Percentiles rank a stretch among this genome's conserved stretches.
These are phyloP conservation scores for Cladosporium velox DNA, from an alignment of 2,329 filamentous ascomycete genomes.

Conservation along the genomic window DNA sequence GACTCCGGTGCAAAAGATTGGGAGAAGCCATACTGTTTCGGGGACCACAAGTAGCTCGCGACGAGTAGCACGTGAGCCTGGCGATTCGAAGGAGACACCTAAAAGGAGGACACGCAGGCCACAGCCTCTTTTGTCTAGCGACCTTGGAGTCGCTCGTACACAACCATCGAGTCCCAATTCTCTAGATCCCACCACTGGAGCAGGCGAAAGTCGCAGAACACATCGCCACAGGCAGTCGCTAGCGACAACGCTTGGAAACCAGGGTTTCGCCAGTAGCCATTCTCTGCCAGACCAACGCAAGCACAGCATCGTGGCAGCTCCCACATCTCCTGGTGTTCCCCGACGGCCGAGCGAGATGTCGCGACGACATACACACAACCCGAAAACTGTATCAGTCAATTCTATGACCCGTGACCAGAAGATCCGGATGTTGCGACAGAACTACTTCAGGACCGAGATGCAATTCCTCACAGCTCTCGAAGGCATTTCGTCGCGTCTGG, in stretches of 20 bases:
- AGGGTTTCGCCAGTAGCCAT: constrained; percentile 36
- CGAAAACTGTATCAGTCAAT: constrained; percentile 59
- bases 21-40: constrained; percentile 70
- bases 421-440: constrained; percentile 70
- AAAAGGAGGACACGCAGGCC: constrained; percentile 39
- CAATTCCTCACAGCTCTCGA: constrained; percentile 79
- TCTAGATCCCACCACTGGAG: neutral
- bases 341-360: constrained; percentile 39
- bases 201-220: neutral
- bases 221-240: constrained; percentile 43
- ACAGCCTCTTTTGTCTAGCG: constrained; percentile 25
- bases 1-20: constrained; percentile 57
- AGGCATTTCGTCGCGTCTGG: constrained; percentile 81
- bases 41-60: constrained; percentile 45
- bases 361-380: constrained; percentile 59
- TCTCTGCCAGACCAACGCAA: constrained; percentile 37
- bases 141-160: constrained; percentile 17
- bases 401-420: constrained; percentile 68
- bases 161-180: constrained; percentile 18
- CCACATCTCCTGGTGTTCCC: constrained; percentile 43
- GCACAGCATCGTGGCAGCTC: constrained; percentile 5
- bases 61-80: constrained; percentile 42
- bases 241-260: constrained; percentile 33
- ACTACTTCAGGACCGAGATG: constrained; percentile 81
- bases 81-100: constrained; percentile 30